These are phyloP conservation scores for Lipomyces chichibuensis DNA, from an alignment of 805 yeast genomes.

Conservation along the genomic window DNA sequence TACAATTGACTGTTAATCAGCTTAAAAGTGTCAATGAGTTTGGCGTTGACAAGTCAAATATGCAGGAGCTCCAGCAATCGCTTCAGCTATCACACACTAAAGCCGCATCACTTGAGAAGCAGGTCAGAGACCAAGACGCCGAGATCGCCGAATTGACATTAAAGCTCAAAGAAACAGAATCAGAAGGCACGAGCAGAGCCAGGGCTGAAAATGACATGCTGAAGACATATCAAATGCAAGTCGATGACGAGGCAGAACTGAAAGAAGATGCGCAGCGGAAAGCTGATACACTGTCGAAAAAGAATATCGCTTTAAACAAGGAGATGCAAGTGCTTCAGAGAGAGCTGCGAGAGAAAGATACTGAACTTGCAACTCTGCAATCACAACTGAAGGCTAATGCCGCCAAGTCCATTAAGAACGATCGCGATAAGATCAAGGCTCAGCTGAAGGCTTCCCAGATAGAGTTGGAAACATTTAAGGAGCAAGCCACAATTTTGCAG, in stretches of 20 bases:
- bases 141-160: constrained; percentile 1
- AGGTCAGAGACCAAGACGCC: not conserved
- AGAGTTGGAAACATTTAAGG: constrained; percentile 9
- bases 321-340: constrained; percentile 10
- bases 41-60: not conserved
- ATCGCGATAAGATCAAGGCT: constrained; percentile 5
- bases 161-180: not conserved
- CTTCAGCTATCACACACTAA: constrained; percentile 1
- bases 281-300: constrained; percentile 23
- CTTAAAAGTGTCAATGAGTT: not conserved
- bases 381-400: not conserved
- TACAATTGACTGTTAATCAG: constrained; percentile 4
- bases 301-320: constrained; percentile 16
- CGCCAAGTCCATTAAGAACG: not conserved
- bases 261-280: constrained; percentile 22
- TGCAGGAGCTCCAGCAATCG: not conserved
- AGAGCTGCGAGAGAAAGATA: constrained; percentile 7
- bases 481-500: not conserved
- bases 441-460: constrained; percentile 11
- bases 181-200: not conserved
- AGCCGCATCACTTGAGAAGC: not conserved
- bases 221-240: constrained; percentile 8
- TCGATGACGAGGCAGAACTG: constrained; percentile 24
- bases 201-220: not conserved
- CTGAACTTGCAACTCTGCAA: not conserved